These are phyloP conservation scores for Globisporangium viniferum DNA, from an alignment of 352 stramenopile species.

Conservation along the genomic window DNA sequence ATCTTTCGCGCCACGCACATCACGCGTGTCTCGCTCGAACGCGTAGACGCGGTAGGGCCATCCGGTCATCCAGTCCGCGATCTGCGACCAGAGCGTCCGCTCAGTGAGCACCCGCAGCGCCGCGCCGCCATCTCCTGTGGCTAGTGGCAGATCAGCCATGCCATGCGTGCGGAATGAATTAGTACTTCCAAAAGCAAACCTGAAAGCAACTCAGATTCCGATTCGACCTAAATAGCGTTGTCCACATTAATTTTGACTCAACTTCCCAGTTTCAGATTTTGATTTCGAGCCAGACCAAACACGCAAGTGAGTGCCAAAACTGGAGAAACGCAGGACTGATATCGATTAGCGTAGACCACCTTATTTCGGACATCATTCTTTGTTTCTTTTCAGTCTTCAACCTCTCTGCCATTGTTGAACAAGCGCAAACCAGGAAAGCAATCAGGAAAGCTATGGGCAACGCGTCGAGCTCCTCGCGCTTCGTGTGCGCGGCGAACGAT, in stretches of 20 bases:
- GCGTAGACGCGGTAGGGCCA: not conserved
- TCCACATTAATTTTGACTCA: not conserved
- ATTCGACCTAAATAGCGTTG: not conserved
- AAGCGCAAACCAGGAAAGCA: not conserved
- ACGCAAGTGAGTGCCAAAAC: not conserved
- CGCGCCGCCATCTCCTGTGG: not conserved
- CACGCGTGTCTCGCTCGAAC: not conserved
- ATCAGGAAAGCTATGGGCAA: not conserved
- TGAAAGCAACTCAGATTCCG: not conserved
- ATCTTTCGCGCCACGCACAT: not conserved
- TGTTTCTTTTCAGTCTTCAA: not conserved
- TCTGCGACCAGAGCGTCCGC: constrained; percentile 1
- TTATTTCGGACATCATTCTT: not conserved
- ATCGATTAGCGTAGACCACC: not conserved
- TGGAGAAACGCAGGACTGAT: not conserved
- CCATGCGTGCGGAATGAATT: not conserved
- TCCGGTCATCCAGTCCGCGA: not conserved
- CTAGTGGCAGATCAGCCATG: not conserved
- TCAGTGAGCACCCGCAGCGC: not conserved
- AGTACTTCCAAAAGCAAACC: not conserved
- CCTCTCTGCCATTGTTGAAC: not conserved
- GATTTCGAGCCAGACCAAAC: not conserved
- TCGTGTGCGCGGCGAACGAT: constrained; percentile 58
- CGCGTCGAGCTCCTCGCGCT: not conserved
- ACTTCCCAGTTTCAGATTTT: not conserved